Conservation (phyloP, 192 early-diverging fungal species). For the Coemansia sp. region DNA sequence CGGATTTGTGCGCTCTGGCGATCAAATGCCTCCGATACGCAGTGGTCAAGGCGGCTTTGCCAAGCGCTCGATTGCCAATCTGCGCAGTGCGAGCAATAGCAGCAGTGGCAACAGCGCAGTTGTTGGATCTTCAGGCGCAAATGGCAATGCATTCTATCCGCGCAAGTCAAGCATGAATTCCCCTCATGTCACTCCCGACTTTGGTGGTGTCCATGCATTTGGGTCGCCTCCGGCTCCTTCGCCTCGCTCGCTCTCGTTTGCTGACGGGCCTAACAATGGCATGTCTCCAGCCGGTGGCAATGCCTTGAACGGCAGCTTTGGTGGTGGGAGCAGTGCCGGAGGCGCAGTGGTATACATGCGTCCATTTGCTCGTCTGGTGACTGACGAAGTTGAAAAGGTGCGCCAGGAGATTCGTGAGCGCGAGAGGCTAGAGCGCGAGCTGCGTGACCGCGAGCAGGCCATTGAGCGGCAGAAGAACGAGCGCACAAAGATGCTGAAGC, state of each 20-base stretch:
- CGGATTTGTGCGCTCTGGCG: constrained; percentile 30
- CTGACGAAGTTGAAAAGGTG: constrained; percentile 61
- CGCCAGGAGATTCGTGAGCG: constrained; percentile 66
- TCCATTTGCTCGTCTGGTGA: constrained; percentile 53
- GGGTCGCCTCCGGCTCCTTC: constrained; percentile 47
- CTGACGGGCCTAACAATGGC: constrained; percentile 19
- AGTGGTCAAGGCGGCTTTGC: constrained; percentile 37
- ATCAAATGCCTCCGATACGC: constrained; percentile 23
- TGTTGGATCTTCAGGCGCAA: neutral
- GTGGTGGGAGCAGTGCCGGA: neutral
- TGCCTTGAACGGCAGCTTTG: constrained; percentile 1
- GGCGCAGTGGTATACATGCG: constrained; percentile 16
- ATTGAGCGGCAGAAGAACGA: constrained; percentile 52
- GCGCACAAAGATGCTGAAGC: constrained; percentile 54
- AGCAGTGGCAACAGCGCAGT: neutral
- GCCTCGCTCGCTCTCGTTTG: constrained; percentile 36
- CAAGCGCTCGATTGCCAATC: constrained; percentile 50
- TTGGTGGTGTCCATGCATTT: constrained; percentile 19
- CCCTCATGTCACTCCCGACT: constrained; percentile 6
- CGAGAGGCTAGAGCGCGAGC: constrained; percentile 62
- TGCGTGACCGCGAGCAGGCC: constrained; percentile 54
- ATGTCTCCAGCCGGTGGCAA: constrained; percentile 3
- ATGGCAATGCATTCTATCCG: constrained; percentile 6
- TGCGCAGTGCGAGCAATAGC: constrained; percentile 18
- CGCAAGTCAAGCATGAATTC: constrained; percentile 21